Base-by-base conservation (phyloP, 2,329 filamentous ascomycete species). In the Boeremia lycopersici region DNA sequence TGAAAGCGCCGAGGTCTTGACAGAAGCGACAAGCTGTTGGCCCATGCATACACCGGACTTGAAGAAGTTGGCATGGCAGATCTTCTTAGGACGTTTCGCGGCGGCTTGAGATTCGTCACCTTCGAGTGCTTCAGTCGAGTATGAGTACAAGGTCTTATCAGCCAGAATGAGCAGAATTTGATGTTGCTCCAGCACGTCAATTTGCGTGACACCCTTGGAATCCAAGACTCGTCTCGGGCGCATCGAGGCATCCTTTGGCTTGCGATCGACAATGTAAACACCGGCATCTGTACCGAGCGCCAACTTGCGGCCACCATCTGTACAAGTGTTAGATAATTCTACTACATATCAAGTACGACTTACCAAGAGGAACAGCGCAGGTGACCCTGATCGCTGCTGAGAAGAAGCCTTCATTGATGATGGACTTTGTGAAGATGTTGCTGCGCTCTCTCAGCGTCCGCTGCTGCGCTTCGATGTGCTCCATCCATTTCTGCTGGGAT, bases 51-150 rank as follows among this genome's bases (percentile, higher is more conserved):
- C 96, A 34, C 95, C 95, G 15, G 92, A 90, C 78, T 96, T 96
- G 86, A 99, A 99, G 80, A 98, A 99, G 76, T 93, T 97, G 76
- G 93, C 96, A 77, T 97, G 93, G 67, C 90, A 96, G 61, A 99
- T 98, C 81, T 97, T 97, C 80, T 95, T 93, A 8, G 92, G 91
- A 36, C 92, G 86, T 75, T 95, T 96, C 13, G 86, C 86, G 51
- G 93, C 81, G 30, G 90, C 84, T 56, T 85, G 82, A 42, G 81
- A 80, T 69, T 98, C 93, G 60, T 89, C 89, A 2, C 89, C 85
- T 67, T 96, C 93, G 52, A 99, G 82, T 12, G 91, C 92, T 59
- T 93, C 89, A 47, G 96, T 81, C 1, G 91, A 87, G 78, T 95
- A 98, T 7, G 93, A 96, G 65, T 91, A 88, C 9, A 98, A 83